These are phyloP conservation scores for Chloromonas sp. DNA, from an alignment of 163 green algal species.

Conservation along the genomic window DNA sequence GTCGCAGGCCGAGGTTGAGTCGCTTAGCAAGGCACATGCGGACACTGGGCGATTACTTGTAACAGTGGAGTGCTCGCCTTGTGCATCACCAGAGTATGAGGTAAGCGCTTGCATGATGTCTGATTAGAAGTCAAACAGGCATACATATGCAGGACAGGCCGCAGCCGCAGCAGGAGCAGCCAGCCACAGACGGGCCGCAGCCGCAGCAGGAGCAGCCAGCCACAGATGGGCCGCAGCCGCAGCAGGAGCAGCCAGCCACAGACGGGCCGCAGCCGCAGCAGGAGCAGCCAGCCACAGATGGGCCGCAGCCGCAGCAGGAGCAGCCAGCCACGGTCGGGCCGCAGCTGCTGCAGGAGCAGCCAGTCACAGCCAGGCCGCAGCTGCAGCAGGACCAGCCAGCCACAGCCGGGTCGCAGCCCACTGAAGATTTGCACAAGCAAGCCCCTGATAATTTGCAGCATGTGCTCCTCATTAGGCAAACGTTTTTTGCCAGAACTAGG, in stretches of 20 bases:
- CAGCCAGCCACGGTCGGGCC: not conserved
- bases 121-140: too few species aligned
- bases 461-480: too few species aligned
- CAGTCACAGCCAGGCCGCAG: too few species aligned
- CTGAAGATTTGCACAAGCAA: too few species aligned
- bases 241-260: too few species aligned
- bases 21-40: constrained; percentile 20
- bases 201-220: not conserved
- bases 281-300: not conserved
- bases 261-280: not conserved
- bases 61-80: constrained; percentile 72
- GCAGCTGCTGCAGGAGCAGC: too few species aligned
- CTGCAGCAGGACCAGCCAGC: too few species aligned
- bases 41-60: constrained; percentile 51
- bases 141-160: not conserved
- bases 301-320: not conserved
- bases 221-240: not conserved
- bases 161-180: not conserved
- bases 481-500: too few species aligned
- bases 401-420: too few species aligned
- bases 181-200: not conserved
- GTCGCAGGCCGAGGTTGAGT: constrained; percentile 44
- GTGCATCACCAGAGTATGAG: constrained; percentile 66
- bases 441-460: too few species aligned
- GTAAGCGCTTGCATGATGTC: constrained; percentile 12